These are phyloP conservation scores for Avicennia marina DNA, from an alignment of 257 asterid genomes.

Conservation along the genomic window DNA sequence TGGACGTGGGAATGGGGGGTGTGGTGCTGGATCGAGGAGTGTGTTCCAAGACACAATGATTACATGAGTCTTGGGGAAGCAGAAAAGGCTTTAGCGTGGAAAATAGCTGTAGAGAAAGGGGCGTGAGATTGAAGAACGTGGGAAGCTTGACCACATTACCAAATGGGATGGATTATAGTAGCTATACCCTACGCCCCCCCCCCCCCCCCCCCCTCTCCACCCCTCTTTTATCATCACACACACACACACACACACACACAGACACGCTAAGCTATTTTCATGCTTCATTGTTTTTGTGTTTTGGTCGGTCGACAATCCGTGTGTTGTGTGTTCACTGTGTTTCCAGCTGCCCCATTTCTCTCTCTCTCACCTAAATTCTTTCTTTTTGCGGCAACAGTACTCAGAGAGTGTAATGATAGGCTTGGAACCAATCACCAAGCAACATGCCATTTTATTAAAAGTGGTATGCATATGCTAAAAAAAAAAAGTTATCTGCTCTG, in stretches of 20 bases:
- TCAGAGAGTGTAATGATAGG: slow-evolving; percentile 38
- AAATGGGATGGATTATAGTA: too few relatives aligned
- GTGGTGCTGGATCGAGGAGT: slow-evolving; percentile 32
- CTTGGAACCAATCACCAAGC: slow-evolving; percentile 51
- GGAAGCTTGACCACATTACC: slow-evolving; percentile 30
- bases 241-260: too few relatives aligned
- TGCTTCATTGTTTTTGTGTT: slow-evolving; percentile 37
- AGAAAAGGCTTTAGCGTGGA: slow-evolving; percentile 62
- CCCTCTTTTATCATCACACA: slow-evolving; percentile 41
- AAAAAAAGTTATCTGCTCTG: slow-evolving; percentile 19
- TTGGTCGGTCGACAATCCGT: slow-evolving; percentile 77
- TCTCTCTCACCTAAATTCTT: slow-evolving; percentile 3
- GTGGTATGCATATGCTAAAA: too few relatives aligned
- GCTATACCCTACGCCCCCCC: background rate
- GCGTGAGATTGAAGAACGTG: slow-evolving; percentile 35
- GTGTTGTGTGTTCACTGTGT: slow-evolving; percentile 60
- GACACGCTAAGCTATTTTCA: too few relatives aligned
- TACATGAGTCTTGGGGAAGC: slow-evolving; percentile 72
- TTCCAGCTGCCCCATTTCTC: slow-evolving; percentile 17
- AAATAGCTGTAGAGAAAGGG: slow-evolving; percentile 17
- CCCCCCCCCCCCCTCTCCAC: background rate
- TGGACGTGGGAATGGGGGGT: background rate
- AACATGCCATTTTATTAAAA: slow-evolving; percentile 25
- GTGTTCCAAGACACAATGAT: slow-evolving; percentile 96
- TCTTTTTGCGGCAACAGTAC: slow-evolving; percentile 28